Evolutionary conservation across 1,284 basidiomycete species (phyloP), one percentile per base, ranked within the genome.

Genomic region (Malassezia obtusa): DNA sequence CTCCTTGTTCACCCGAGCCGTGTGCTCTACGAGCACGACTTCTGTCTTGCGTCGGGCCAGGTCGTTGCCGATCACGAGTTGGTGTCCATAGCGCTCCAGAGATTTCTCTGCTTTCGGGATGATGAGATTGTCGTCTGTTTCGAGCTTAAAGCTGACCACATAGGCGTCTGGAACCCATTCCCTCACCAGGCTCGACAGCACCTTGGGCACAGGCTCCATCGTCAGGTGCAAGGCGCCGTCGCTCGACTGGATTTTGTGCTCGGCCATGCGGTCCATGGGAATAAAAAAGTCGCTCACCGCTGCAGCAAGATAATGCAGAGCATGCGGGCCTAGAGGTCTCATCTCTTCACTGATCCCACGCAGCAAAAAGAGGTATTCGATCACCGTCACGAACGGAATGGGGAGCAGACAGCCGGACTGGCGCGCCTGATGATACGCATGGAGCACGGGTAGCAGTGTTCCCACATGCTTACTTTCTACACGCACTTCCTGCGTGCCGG

Each of bases 201-300:
- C 85, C 76, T 98, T 98, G 8, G 94, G 92, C 1, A 96, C 91
- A 75, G 95, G 90, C 73, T 98, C 92, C 91, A 98, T 96, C 74
- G 95, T 89, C 59, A 98, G 86, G 37, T 84, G 81, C 31, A 98
- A 77, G 60, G 86, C 90, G 2, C 71, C 72, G 73, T 92, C 90
- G 19, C 86, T 86, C 0, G 89, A 94, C 73, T 98, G 92, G 40
- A 98, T 96, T 77, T 98, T 98, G 78, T 98, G 92, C 76, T 90
- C 88, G 2, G 89, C 86, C 89, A 95, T 83, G 67, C 82, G 85
- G 68, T 91, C 86, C 45, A 83, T 79, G 0, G 92, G 92, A 37
- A 98, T 78, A 79, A 95, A 98, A 74, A 98, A 98, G 75, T 98
- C 92, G 73, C 86, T 90, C 39, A 98, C 94, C 1, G 94, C 94